phyloP scores from a whole-genome alignment of 805 yeast genomes.

The Starmerella bombi region DNA sequence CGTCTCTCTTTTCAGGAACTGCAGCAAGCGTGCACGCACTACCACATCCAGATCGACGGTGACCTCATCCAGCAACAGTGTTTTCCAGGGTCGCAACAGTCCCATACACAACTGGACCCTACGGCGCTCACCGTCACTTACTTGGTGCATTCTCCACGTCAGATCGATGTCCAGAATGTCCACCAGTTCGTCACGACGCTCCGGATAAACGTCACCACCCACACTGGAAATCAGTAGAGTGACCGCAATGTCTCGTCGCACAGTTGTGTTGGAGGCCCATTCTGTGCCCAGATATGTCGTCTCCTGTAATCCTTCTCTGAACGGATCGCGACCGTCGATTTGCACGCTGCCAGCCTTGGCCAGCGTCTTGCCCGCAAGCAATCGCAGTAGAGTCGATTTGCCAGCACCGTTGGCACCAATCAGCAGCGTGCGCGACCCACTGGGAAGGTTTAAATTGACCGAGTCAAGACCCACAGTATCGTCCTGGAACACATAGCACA shows the following conservation, averaged over 20 bases:
- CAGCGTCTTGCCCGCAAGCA: constrained; percentile 83
- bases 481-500: constrained; percentile 58
- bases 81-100: constrained; percentile 75
- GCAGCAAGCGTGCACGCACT: constrained; percentile 62
- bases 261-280: constrained; percentile 88
- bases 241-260: constrained; percentile 84
- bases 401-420: constrained; percentile 98
- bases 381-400: constrained; percentile 71
- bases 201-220: constrained; percentile 64
- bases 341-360: constrained; percentile 56
- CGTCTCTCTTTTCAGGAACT: constrained; percentile 65
- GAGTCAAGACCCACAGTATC: constrained; percentile 54
- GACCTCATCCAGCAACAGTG: constrained; percentile 83
- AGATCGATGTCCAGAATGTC: constrained; percentile 74
- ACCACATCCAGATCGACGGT: constrained; percentile 93
- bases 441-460: constrained; percentile 46
- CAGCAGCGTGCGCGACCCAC: constrained; percentile 62
- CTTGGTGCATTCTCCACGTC: constrained; percentile 80
- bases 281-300: constrained; percentile 86
- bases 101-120: constrained; percentile 94
- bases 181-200: constrained; percentile 63
- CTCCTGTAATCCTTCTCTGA: constrained; percentile 40
- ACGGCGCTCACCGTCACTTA: constrained; percentile 91
- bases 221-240: constrained; percentile 61
- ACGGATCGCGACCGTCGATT: constrained; percentile 83